A percentile compares a stretch with the other conserved stretches of the same genome.
Conservation (phyloP, 2,329 filamentous ascomycete species). For the Aureobasidium sp. region DNA sequence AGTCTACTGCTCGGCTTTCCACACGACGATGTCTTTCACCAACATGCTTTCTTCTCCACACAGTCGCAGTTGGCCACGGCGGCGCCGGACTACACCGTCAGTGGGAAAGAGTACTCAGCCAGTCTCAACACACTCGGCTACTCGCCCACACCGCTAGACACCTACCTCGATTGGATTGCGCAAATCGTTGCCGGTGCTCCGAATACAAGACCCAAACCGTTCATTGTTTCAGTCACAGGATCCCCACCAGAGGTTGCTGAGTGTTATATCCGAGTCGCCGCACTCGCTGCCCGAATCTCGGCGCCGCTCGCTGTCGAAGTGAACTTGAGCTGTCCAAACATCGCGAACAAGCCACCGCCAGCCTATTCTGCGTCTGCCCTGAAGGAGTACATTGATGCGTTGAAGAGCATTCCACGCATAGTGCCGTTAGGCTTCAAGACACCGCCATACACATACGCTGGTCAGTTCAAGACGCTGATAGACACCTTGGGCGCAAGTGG, state of each 20-base stretch:
- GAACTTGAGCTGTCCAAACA: conserved; percentile 75
- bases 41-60: conserved; percentile 59
- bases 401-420: conserved; percentile 28
- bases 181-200: conserved; percentile 48
- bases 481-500: conserved; percentile 40
- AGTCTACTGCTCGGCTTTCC: conserved; percentile 58
- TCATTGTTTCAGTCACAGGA: conserved; percentile 68
- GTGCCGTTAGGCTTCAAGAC: conserved; percentile 62
- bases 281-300: conserved; percentile 25
- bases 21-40: conserved; percentile 55
- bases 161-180: conserved; percentile 53
- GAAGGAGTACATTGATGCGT: conserved; percentile 46
- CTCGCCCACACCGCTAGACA: conserved; percentile 54
- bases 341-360: conserved; percentile 59
- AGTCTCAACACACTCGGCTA: conserved; percentile 67
- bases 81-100: conserved; percentile 7
- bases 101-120: conserved; percentile 16
- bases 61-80: conserved; percentile 25
- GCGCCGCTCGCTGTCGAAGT: conserved; percentile 63
- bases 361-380: conserved; percentile 56
- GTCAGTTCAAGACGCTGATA: conserved; percentile 55
- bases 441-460: conserved; percentile 66
- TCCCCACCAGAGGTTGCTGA: conserved; percentile 48
- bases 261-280: conserved; percentile 49
- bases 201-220: conserved; percentile 47